These are phyloP conservation scores for Diaporthe citrichinensis DNA, from an alignment of 2,329 filamentous ascomycete genomes.

Conservation along the genomic window DNA sequence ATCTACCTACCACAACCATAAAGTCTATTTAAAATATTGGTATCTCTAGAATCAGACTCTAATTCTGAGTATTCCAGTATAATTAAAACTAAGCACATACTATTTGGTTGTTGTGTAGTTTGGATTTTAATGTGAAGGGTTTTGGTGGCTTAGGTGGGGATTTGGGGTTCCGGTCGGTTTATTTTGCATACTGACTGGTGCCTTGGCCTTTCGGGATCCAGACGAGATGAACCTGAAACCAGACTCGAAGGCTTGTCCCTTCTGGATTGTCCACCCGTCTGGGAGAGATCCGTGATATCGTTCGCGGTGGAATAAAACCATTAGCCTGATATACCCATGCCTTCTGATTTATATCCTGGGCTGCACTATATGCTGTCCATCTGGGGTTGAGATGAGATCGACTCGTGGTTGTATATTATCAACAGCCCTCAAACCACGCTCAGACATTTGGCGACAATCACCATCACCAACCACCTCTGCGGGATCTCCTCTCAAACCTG, in stretches of 20 bases:
- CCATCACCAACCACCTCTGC: not conserved
- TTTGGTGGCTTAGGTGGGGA: too few relatives aligned
- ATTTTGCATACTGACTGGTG: too few relatives aligned
- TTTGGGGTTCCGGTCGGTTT: too few relatives aligned
- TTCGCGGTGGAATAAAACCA: not conserved
- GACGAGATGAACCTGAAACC: conserved; percentile 22
- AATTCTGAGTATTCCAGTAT: too few relatives aligned
- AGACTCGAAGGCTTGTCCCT: conserved; percentile 21
- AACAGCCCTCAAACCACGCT: conserved; percentile 13
- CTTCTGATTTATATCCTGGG: not conserved
- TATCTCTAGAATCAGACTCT: too few relatives aligned
- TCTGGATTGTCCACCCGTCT: not conserved
- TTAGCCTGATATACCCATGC: not conserved
- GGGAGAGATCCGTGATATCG: not conserved
- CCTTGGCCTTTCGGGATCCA: conserved; percentile 18
- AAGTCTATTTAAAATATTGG: too few relatives aligned
- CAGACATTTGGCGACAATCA: conserved; percentile 20
- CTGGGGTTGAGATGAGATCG: conserved; percentile 2
- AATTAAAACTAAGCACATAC: too few relatives aligned
- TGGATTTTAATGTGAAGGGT: too few relatives aligned
- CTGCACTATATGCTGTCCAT: not conserved
- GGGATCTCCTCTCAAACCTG: not conserved
- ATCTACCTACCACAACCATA: too few relatives aligned
- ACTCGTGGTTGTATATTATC: not conserved
- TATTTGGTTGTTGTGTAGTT: too few relatives aligned